These are phyloP conservation scores for Carex cristatella DNA, from an alignment of 176 grass and related monocot species.

Conservation along the genomic window DNA sequence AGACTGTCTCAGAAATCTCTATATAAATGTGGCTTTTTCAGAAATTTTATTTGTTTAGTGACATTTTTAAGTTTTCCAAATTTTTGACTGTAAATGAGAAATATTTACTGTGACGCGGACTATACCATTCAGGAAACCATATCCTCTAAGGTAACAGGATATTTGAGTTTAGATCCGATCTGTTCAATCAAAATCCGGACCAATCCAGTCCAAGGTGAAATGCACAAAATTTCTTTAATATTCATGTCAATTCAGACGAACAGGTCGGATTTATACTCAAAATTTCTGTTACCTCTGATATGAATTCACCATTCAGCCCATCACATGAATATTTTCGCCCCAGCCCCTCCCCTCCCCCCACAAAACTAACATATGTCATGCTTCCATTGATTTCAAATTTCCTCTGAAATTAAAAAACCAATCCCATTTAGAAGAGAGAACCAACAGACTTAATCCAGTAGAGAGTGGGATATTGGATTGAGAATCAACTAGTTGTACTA, in stretches of 20 bases:
- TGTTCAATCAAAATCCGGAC: too few species aligned
- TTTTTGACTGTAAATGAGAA: neutral
- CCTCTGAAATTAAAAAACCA: neutral
- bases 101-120: neutral
- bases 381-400: neutral
- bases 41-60: neutral
- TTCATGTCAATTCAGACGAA: too few species aligned
- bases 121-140: too few species aligned
- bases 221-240: too few species aligned
- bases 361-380: neutral
- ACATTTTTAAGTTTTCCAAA: neutral
- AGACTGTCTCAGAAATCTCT: neutral
- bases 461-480: neutral
- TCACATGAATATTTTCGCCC: too few species aligned
- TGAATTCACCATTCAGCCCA: too few species aligned
- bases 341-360: too few species aligned
- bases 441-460: neutral
- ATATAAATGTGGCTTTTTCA: neutral
- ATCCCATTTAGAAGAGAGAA: neutral
- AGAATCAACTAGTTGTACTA: conserved; percentile 19
- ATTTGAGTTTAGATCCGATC: too few species aligned
- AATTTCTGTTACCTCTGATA: too few species aligned
- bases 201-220: too few species aligned
- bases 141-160: too few species aligned
- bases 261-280: too few species aligned